Base-by-base conservation (phyloP, 2,329 filamentous ascomycete species). In the Aspergillus hiratsukae region DNA sequence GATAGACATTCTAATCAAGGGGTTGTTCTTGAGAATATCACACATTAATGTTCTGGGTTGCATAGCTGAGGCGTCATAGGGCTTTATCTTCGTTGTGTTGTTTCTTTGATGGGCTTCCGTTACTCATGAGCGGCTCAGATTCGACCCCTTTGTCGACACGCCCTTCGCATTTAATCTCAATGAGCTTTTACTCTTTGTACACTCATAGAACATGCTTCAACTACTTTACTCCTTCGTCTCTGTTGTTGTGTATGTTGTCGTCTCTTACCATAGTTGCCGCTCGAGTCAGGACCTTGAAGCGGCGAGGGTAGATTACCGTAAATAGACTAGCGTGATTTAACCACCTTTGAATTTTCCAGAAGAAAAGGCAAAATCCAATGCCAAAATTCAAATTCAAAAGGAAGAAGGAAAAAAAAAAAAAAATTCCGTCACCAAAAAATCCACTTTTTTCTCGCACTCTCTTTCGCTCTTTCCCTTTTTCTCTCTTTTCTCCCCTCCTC, bases 21-120 rank as follows among this genome's bases (percentile, higher is more conserved):
- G 29, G 46, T 11, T 10, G 27, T 28, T 23, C 49, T 46, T 37
- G 29, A 23, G 23, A 27, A 43, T 9, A 35, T 23, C 25, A 21
- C 19, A 29, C 25, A 41, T 37, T 19, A 29, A 43, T 35, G 17
- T 40, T 37, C 35, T 48, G 56, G 56, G 61, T 62, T 66, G 63
- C 66, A 72, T 70, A 71, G 64, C 67, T 65, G 59, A 49, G 68
- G 67, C 63, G 67, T 68, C 57, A 50, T 60, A 55, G 56, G 49
- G 2, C 29, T 49, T 53, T 43, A 19, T 52, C 49, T n/a, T 29
- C 53, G 25, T 54, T 56, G 29, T 45, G 19, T 27, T 49, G 27
- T 40, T 40, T 41, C 10, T 37, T 56, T 53, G 40, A 35, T 56
- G 45, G 8, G 27, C 17, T 31, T 40, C 1, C 11, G 3, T 37